Evolutionary conservation across 306 rosid genomes (phyloP).

Genomic region (Castanea crenata): DNA sequence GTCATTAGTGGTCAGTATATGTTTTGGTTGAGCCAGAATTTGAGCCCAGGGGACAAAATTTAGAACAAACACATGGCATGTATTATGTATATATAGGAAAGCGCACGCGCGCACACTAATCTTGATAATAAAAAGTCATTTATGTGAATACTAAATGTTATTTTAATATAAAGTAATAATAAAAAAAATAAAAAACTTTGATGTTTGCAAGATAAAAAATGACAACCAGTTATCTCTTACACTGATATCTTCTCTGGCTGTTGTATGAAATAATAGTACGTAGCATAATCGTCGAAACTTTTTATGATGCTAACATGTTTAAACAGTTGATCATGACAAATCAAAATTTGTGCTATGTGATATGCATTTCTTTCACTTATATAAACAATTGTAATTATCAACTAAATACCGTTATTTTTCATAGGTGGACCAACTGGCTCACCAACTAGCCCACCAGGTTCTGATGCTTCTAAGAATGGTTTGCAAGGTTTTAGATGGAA

Average conservation of each 20-base stretch:
- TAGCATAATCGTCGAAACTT: not conserved
- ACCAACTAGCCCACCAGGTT: conserved; percentile 33
- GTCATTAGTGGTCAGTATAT: not conserved
- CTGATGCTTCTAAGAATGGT: conserved; percentile 30
- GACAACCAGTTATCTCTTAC: not conserved
- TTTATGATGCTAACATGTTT: not conserved
- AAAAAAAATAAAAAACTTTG: not conserved
- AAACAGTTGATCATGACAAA: not conserved
- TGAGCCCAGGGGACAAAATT: no score
- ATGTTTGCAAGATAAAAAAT: not conserved
- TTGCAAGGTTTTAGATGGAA: conserved; percentile 41
- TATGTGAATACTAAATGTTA: no score
- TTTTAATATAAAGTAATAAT: no score
- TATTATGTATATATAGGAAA: no score
- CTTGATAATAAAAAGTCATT: no score
- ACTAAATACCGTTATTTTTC: not conserved
- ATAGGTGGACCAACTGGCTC: not conserved
- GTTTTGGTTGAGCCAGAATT: not conserved
- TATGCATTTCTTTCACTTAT: not conserved
- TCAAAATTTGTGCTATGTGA: not conserved
- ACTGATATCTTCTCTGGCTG: not conserved
- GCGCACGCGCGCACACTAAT: no score
- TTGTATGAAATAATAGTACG: not conserved
- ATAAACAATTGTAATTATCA: not conserved
- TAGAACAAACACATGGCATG: no score